Conservation (phyloP, 495 filamentous ascomycete species). For the Neurospora hispaniola region DNA sequence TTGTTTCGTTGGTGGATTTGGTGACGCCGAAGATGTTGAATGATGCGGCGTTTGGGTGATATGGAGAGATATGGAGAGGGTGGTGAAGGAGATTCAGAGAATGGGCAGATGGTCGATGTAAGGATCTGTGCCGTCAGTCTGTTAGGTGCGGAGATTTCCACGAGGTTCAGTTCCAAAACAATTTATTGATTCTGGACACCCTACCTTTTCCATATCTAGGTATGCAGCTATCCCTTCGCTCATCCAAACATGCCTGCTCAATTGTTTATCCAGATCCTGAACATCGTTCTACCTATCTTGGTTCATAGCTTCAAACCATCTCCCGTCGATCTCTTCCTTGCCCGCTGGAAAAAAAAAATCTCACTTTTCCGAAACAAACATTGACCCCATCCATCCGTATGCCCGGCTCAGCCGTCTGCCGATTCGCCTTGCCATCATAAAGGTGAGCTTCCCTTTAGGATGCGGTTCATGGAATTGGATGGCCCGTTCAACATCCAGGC, state of each 20-base stretch:
- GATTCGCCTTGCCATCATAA: constrained; percentile 6
- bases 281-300: not conserved
- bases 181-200: too few relatives aligned
- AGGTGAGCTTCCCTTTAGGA: constrained; percentile 2
- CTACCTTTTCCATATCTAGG: too few relatives aligned
- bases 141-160: too few relatives aligned
- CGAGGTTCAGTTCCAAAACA: too few relatives aligned
- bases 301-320: not conserved
- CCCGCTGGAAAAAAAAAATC: not conserved
- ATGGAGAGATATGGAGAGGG: constrained; percentile 8
- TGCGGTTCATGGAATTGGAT: constrained; percentile 47
- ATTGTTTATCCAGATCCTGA: too few relatives aligned
- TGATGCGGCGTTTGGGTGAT: not conserved
- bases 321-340: not conserved
- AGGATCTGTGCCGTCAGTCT: not conserved
- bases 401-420: constrained; percentile 9
- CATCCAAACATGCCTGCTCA: too few relatives aligned
- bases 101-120: constrained; percentile 6
- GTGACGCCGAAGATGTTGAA: not conserved
- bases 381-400: constrained; percentile 10
- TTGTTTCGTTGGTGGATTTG: not conserved
- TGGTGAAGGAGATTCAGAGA: constrained; percentile 4
- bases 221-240: too few relatives aligned
- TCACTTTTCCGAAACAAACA: constrained; percentile 10
- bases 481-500: constrained; percentile 22